Base-by-base conservation (phyloP, 2,329 filamentous ascomycete genomes). In the Myriosclerotinia curreyana region DNA sequence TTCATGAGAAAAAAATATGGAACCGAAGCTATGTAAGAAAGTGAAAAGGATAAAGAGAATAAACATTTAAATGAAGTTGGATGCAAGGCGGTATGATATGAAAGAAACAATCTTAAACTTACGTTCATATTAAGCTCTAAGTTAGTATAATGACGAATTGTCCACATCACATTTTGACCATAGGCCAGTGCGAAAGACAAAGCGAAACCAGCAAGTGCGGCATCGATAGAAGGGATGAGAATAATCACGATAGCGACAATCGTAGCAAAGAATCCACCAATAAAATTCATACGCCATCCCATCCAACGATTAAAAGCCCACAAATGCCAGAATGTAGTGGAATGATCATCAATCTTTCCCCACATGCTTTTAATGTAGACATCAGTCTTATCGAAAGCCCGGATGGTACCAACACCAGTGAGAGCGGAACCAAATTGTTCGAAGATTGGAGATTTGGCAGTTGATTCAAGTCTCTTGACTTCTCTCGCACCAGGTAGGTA, bases 41-140 rank as follows among this genome's bases (percentile, higher is more conserved):
- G 50, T 14, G 31, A n/a, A 8, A 17, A n/a, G 3, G 5, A 11
- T 15, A n/a, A 7, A 40, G 17, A 42, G 7, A 17, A 5, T 7
- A 28, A 11, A 20, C 25, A 28, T 28, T 42, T 2, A 28, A 42
- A 36, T 36, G 5, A 31, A 49, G 5, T 25, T 25, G 4, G 3
- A 22, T 12, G 15, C 5, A 2, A n/a, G n/a, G 31, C 12, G 36
- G 12, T n/a, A 2, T 36, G 31, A 53, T 12, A 17, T 31, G 20
- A n/a, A 34, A 36, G 15, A 36, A 2, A 1, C 12, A 34, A 11
- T 31, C 28, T 31, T 11, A 48, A 25, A 51, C 58, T 60, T 0
- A 89, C 84, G 71, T 92, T 92, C 88, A 93, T 92, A 71, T 90
- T 85, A 5, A 93, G 78, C 73, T 94, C 90, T 25, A 92, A 77